Percentiles rank a stretch among this genome's conserved stretches.
These are phyloP conservation scores for Coemansia reversa DNA, from an alignment of 192 early-diverging fungal genomes.

Conservation along the genomic window DNA sequence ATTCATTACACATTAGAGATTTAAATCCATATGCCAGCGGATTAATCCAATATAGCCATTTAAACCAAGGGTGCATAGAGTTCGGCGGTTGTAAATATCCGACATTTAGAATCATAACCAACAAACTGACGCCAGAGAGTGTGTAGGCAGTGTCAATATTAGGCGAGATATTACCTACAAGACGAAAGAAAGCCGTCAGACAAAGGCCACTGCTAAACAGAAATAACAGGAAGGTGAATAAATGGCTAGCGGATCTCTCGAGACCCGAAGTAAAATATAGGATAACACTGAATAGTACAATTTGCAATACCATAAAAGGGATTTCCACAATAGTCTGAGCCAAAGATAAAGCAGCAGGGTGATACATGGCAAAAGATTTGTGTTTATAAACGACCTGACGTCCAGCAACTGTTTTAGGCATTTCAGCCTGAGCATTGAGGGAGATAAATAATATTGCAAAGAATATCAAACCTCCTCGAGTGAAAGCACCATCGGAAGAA, in stretches of 20 bases:
- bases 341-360: slow-evolving; percentile 64
- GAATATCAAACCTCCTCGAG: slow-evolving; percentile 78
- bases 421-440: slow-evolving; percentile 66
- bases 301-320: slow-evolving; percentile 55
- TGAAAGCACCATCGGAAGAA: slow-evolving; percentile 67
- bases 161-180: slow-evolving; percentile 48
- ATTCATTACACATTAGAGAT: slow-evolving; percentile 70
- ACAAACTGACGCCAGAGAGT: slow-evolving; percentile 38
- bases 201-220: slow-evolving; percentile 61
- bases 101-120: slow-evolving; percentile 48
- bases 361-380: slow-evolving; percentile 69
- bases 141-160: slow-evolving; percentile 50
- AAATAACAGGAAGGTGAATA: slow-evolving; percentile 64
- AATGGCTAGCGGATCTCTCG: slow-evolving; percentile 58
- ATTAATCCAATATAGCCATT: slow-evolving; percentile 69
- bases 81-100: slow-evolving; percentile 61
- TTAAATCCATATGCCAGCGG: slow-evolving; percentile 68
- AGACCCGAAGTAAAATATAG: slow-evolving; percentile 70
- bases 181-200: slow-evolving; percentile 61
- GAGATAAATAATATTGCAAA: slow-evolving; percentile 70
- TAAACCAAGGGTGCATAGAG: slow-evolving; percentile 65
- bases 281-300: slow-evolving; percentile 60
- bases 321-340: slow-evolving; percentile 62
- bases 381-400: slow-evolving; percentile 78
- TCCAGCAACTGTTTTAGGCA: slow-evolving; percentile 68